phyloP scores from a whole-genome alignment of 2,329 filamentous ascomycete genomes.

The Colletotrichum eleusines region DNA sequence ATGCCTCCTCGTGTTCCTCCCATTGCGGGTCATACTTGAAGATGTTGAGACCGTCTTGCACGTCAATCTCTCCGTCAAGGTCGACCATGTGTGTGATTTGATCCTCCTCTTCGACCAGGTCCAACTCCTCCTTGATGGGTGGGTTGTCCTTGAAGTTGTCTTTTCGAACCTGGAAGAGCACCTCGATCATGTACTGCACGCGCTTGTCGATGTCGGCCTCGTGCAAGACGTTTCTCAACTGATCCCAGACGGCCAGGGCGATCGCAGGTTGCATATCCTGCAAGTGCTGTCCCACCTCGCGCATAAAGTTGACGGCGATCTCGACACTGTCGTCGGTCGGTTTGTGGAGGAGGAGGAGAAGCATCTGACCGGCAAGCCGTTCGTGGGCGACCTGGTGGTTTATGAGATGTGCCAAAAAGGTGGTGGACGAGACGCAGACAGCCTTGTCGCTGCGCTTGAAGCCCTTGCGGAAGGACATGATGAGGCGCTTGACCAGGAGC shows the following conservation, averaged over 20 bases:
- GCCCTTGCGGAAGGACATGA: constrained; percentile 94
- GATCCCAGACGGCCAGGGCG: constrained; percentile 91
- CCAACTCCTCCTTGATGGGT: constrained; percentile 89
- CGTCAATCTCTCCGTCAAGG: constrained; percentile 85
- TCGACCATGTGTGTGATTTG: constrained; percentile 92
- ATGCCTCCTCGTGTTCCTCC: constrained; percentile 91
- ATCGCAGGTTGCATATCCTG: constrained; percentile 96
- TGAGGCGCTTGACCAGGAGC: constrained; percentile 83
- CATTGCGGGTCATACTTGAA: constrained; percentile 95
- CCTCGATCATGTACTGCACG: constrained; percentile 99
- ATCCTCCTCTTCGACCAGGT: constrained; percentile 96
- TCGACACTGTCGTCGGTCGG: constrained; percentile 98
- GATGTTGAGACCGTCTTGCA: constrained; percentile 90
- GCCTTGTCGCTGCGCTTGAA: constrained; percentile 98
- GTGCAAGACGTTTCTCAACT: constrained; percentile 94
- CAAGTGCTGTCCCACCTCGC: constrained; percentile 92
- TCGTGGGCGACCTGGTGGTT: constrained; percentile 97
- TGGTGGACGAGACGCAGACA: constrained; percentile 92
- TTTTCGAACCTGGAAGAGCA: constrained; percentile 95
- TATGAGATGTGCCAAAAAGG: constrained; percentile 93
- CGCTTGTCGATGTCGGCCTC: constrained; percentile 97
- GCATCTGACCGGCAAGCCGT: constrained; percentile 91
- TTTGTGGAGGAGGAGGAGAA: constrained; percentile 92
- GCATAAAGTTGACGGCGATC: constrained; percentile 93
- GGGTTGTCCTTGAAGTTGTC: constrained; percentile 97